Evolutionary conservation across 1,284 basidiomycete genomes (phyloP).

Genomic region (Apiotrichum porosum): DNA sequence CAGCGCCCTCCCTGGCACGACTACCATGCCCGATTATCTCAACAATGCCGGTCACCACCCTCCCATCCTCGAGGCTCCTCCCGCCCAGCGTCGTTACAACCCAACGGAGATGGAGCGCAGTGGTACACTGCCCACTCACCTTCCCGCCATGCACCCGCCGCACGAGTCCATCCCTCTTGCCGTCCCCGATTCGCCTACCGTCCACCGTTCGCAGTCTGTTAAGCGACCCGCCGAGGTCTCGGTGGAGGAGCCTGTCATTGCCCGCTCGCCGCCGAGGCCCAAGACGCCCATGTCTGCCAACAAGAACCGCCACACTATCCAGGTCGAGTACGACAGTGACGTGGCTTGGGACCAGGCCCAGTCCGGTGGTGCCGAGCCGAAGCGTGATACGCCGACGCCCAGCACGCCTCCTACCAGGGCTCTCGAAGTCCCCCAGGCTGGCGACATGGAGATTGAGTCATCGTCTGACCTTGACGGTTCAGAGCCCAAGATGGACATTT

Average conservation of each 20-base stretch:
- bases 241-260: background rate
- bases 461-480: constrained; percentile 8
- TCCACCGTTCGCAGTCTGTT: background rate
- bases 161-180: background rate
- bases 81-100: background rate
- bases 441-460: constrained; percentile 18
- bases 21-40: constrained; percentile 43
- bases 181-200: background rate
- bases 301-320: constrained; percentile 74
- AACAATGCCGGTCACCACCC: constrained; percentile 26
- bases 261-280: constrained; percentile 1
- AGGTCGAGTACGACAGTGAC: constrained; percentile 72
- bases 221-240: background rate
- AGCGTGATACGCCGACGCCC: constrained; percentile 1
- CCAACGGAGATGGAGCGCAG: constrained; percentile 1
- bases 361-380: background rate
- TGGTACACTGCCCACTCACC: background rate
- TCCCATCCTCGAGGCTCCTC: background rate
- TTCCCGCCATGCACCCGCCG: background rate
- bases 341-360: constrained; percentile 23
- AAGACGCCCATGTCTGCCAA: constrained; percentile 38
- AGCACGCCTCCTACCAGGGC: background rate
- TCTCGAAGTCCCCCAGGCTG: constrained; percentile 9
- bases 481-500: background rate
- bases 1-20: constrained; percentile 46